A percentile compares a stretch with the other conserved stretches of the same genome.
These are phyloP conservation scores for Senna tora DNA, from an alignment of 306 rosid species.

Conservation along the genomic window DNA sequence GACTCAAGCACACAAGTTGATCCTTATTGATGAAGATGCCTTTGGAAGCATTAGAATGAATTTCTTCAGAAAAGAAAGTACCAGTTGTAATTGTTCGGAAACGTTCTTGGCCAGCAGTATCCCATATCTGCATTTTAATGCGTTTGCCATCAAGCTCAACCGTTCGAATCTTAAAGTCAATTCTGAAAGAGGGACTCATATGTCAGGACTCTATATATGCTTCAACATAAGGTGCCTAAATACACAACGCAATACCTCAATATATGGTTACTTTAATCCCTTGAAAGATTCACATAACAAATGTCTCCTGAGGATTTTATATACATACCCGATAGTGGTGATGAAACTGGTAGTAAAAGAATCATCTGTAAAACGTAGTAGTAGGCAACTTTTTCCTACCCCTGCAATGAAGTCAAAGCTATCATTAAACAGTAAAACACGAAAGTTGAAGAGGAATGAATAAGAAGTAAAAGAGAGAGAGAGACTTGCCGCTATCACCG, in stretches of 20 bases:
- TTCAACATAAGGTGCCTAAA: background rate
- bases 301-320: background rate
- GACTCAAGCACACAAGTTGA: background rate
- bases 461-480: background rate
- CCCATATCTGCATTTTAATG: constrained; percentile 47
- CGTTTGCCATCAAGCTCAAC: constrained; percentile 44
- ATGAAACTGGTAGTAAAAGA: constrained; percentile 45
- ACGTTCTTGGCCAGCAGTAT: constrained; percentile 51
- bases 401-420: constrained; percentile 33
- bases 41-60: background rate
- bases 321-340: constrained; percentile 40
- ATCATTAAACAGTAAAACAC: background rate
- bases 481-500: constrained; percentile 42
- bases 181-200: constrained; percentile 29
- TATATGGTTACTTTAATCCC: background rate
- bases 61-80: background rate
- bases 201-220: background rate
- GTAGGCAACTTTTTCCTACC: constrained; percentile 47
- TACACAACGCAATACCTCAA: background rate
- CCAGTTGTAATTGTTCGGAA: constrained; percentile 46
- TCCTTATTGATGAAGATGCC: background rate
- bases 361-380: constrained; percentile 44
- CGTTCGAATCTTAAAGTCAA: constrained; percentile 45
- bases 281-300: background rate
- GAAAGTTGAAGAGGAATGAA: background rate